These are phyloP conservation scores for Fraxinus excelsior DNA, from an alignment of 257 asterid species.

Conservation along the genomic window DNA sequence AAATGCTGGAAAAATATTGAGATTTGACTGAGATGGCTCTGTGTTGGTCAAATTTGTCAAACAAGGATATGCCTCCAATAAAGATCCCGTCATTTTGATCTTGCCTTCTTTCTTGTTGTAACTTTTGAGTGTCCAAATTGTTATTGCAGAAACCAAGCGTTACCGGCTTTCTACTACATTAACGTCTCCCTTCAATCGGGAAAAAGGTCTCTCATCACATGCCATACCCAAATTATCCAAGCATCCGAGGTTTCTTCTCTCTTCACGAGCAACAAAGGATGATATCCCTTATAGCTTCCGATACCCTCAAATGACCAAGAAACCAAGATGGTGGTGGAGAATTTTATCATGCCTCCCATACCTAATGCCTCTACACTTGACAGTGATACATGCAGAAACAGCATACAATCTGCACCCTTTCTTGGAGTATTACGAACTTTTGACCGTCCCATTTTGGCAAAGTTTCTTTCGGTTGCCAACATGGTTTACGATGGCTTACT, in stretches of 20 bases:
- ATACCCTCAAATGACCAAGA: constrained; percentile 73
- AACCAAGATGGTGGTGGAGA: constrained; percentile 93
- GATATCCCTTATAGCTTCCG: constrained; percentile 56
- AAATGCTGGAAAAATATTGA: background rate
- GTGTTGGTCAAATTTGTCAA: too few species aligned
- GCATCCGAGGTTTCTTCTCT: constrained; percentile 15
- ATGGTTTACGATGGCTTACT: constrained; percentile 86
- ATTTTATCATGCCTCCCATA: constrained; percentile 83
- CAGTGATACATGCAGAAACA: constrained; percentile 86
- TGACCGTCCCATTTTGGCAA: constrained; percentile 66
- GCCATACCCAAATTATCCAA: constrained; percentile 43
- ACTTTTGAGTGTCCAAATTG: background rate
- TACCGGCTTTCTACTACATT: constrained; percentile 54
- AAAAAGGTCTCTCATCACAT: constrained; percentile 43
- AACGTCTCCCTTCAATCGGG: constrained; percentile 48
- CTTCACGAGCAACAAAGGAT: constrained; percentile 69
- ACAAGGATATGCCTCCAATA: too few species aligned
- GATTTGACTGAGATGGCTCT: too few species aligned
- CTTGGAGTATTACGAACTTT: constrained; percentile 66
- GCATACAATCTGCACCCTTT: constrained; percentile 77
- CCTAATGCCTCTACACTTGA: constrained; percentile 83
- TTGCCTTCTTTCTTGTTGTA: background rate
- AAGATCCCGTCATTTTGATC: too few species aligned
- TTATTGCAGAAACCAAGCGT: constrained; percentile 42
- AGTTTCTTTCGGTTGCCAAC: constrained; percentile 64